Percentiles rank a stretch among this genome's conserved stretches.
Conservation (phyloP, 495 filamentous ascomycete genomes). For the Aspergillus egyptiacus region DNA sequence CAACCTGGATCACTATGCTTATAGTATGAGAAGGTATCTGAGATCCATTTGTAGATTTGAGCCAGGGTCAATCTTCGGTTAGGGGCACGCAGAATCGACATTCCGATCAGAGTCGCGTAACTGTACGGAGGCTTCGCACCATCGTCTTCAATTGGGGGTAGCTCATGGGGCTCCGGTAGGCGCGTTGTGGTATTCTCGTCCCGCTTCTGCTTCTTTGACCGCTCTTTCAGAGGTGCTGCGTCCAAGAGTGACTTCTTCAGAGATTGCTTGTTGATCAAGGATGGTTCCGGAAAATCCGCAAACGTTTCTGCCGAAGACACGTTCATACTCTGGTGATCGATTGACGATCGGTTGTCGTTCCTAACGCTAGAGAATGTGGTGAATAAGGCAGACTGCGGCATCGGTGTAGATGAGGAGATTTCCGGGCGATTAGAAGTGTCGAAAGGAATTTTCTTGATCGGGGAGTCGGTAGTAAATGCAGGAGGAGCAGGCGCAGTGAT, state of each 20-base stretch:
- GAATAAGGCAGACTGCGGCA: slow-evolving; percentile 60
- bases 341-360: slow-evolving; percentile 36
- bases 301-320: slow-evolving; percentile 46
- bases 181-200: slow-evolving; percentile 42
- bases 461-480: slow-evolving; percentile 74
- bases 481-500: slow-evolving; percentile 65
- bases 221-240: slow-evolving; percentile 67
- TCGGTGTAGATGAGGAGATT: slow-evolving; percentile 48
- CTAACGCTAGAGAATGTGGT: slow-evolving; percentile 53
- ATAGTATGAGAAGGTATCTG: slow-evolving; percentile 87
- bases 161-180: slow-evolving; percentile 66
- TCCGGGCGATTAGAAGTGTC: slow-evolving; percentile 35
- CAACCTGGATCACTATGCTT: slow-evolving; percentile 77
- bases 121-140: slow-evolving; percentile 84
- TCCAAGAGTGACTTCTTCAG: slow-evolving; percentile 67
- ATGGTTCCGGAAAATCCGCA: slow-evolving; percentile 48
- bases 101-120: slow-evolving; percentile 93
- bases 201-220: slow-evolving; percentile 52
- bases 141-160: slow-evolving; percentile 78
- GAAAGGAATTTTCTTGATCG: slow-evolving; percentile 67
- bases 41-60: slow-evolving; percentile 99
- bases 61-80: slow-evolving; percentile 79
- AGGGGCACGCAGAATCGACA: slow-evolving; percentile 88
- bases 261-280: slow-evolving; percentile 53
- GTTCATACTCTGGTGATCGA: slow-evolving; percentile 58